Percentiles rank a stretch among this genome's conserved stretches.
Conservation (phyloP, 495 filamentous ascomycete genomes). For the Podospora conica region DNA sequence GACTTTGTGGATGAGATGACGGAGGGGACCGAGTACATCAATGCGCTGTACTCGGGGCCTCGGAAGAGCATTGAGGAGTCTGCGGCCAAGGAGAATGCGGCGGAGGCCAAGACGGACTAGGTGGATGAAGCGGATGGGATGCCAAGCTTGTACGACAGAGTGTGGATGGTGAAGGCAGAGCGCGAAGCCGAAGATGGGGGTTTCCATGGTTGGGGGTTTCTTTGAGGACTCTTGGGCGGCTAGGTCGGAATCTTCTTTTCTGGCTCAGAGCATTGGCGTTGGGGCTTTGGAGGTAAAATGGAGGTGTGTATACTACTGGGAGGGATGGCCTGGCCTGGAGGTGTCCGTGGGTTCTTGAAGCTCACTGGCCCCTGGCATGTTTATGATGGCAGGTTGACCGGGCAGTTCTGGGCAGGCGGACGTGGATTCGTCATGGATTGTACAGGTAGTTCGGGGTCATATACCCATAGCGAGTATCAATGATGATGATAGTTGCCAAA, state of each 20-base stretch:
- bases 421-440: neutral
- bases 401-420: neutral
- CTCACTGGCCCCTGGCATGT: neutral
- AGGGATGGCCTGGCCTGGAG: neutral
- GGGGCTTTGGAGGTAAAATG: neutral
- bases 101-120: conserved; percentile 9
- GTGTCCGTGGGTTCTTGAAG: neutral
- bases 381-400: neutral
- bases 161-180: neutral
- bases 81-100: neutral
- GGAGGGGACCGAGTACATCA: neutral
- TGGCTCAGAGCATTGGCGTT: neutral
- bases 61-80: neutral
- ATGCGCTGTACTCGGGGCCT: neutral
- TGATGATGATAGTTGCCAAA: neutral
- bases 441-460: neutral
- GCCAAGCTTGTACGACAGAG: neutral
- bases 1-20: conserved; percentile 7
- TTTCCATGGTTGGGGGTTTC: neutral
- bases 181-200: neutral
- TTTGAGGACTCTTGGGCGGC: neutral
- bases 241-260: neutral
- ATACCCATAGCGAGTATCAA: neutral
- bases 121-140: conserved; percentile 10
- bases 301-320: neutral